Evolutionary conservation across 306 rosid species (phyloP).

Genomic region (Citrullus colocynthis): DNA sequence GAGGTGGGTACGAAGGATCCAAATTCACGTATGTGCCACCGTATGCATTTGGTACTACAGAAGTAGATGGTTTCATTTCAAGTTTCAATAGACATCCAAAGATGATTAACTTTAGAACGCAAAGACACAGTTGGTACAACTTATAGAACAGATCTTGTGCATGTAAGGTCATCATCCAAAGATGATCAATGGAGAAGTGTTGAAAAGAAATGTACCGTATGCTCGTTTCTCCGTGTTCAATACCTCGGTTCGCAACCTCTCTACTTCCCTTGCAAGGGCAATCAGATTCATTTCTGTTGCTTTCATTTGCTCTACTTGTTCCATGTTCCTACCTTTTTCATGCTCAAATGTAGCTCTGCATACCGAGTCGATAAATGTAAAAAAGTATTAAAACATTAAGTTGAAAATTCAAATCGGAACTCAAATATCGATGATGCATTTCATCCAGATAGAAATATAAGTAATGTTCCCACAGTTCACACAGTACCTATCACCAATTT

Average conservation of each 20-base stretch:
- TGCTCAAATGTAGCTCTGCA: conserved; percentile 51
- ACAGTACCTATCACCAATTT: not conserved
- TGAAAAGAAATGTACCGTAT: conserved; percentile 37
- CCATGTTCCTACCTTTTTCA: conserved; percentile 57
- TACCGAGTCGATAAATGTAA: conserved; percentile 7
- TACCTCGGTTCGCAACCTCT: conserved; percentile 51
- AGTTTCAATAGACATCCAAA: conserved; percentile 10
- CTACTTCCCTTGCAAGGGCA: conserved; percentile 72
- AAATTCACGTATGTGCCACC: conserved; percentile 18
- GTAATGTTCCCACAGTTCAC: not conserved
- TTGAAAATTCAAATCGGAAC: conserved; percentile 1
- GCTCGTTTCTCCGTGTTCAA: conserved; percentile 46
- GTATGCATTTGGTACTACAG: conserved; percentile 34
- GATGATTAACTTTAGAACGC: not conserved
- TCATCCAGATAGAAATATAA: not conserved
- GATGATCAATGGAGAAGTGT: not conserved
- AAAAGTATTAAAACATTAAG: conserved; percentile 12
- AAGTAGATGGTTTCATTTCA: conserved; percentile 8
- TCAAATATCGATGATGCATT: not conserved
- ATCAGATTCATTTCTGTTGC: conserved; percentile 66
- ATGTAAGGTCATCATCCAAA: no score
- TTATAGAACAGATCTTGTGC: no score
- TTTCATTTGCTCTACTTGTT: conserved; percentile 59
- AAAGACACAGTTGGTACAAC: no score
- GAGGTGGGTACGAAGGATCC: conserved; percentile 14